Percentiles rank a stretch among this genome's conserved stretches.
Conservation (phyloP, 768 basidiomycete species). For the Fomitopsis pulvina region DNA sequence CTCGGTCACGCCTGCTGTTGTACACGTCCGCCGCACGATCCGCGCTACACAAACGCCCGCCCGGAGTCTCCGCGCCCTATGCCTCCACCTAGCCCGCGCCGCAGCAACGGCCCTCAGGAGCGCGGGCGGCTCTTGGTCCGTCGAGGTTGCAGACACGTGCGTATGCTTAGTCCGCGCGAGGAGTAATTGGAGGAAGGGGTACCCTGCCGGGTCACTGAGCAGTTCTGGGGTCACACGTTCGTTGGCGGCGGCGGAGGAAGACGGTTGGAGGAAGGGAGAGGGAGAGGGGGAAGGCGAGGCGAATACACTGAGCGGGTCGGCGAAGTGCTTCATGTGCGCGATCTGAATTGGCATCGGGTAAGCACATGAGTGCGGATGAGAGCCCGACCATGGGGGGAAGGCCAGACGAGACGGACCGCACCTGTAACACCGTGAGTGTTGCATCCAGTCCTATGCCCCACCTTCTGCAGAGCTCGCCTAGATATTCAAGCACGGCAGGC, state of each 20-base stretch:
- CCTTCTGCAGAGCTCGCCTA: conserved; percentile 51
- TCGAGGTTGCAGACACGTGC: too few species aligned
- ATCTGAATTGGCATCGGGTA: conserved; percentile 48
- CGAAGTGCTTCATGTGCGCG: conserved; percentile 64
- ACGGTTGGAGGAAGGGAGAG: conserved; percentile 15
- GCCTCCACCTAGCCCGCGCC: not conserved
- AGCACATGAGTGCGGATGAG: not conserved
- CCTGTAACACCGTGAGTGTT: conserved; percentile 56
- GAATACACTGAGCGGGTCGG: conserved; percentile 48
- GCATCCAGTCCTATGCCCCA: conserved; percentile 53
- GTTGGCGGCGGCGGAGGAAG: conserved; percentile 5
- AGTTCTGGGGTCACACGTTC: not conserved
- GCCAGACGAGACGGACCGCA: too few species aligned
- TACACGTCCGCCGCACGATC: conserved; percentile 22
- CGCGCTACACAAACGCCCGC: not conserved
- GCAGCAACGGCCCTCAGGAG: too few species aligned
- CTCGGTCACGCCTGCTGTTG: not conserved
- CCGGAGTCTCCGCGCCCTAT: not conserved
- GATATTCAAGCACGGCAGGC: conserved; percentile 44
- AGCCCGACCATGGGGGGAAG: not conserved
- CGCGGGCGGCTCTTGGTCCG: too few species aligned
- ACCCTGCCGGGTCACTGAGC: too few species aligned
- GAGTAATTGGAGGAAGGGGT: too few species aligned
- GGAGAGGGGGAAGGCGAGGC: conserved; percentile 17
- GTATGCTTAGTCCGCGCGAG: too few species aligned